phyloP scores from a whole-genome alignment of 2,329 filamentous ascomycete genomes.

The Ascochyta clinopodiicola region DNA sequence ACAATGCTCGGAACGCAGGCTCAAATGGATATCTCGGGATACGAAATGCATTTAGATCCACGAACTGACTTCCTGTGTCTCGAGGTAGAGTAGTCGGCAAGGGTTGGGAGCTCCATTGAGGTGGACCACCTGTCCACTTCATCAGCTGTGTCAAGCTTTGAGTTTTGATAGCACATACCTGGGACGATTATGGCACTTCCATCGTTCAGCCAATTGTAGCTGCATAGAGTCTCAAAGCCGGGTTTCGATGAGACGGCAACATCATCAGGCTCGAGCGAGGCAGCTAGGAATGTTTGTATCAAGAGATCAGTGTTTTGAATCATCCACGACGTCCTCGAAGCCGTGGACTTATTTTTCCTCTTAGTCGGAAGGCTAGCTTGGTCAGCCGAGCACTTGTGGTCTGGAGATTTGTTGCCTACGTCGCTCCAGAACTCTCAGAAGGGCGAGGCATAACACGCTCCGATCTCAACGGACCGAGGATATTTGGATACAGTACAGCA shows the following conservation, averaged over 20 bases:
- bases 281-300: constrained; percentile 16
- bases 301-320: background rate
- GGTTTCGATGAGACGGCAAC: constrained; percentile 17
- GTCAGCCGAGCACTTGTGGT: too few species aligned
- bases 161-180: constrained; percentile 5
- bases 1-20: constrained; percentile 27
- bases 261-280: constrained; percentile 7
- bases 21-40: constrained; percentile 38
- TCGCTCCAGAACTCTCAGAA: too few species aligned
- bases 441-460: too few species aligned
- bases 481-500: too few species aligned
- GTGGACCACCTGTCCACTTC: constrained; percentile 21
- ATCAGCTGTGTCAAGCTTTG: background rate
- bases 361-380: too few species aligned
- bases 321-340: background rate
- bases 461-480: too few species aligned
- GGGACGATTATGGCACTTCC: constrained; percentile 22
- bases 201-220: constrained; percentile 30
- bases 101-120: constrained; percentile 21
- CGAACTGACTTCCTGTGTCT: constrained; percentile 20
- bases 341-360: too few species aligned
- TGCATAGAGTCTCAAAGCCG: constrained; percentile 26
- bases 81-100: constrained; percentile 19
- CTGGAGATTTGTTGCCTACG: too few species aligned
- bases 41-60: constrained; percentile 40